These are phyloP conservation scores for Hortaea sp. DNA, from an alignment of 2,329 filamentous ascomycete genomes.

Conservation along the genomic window DNA sequence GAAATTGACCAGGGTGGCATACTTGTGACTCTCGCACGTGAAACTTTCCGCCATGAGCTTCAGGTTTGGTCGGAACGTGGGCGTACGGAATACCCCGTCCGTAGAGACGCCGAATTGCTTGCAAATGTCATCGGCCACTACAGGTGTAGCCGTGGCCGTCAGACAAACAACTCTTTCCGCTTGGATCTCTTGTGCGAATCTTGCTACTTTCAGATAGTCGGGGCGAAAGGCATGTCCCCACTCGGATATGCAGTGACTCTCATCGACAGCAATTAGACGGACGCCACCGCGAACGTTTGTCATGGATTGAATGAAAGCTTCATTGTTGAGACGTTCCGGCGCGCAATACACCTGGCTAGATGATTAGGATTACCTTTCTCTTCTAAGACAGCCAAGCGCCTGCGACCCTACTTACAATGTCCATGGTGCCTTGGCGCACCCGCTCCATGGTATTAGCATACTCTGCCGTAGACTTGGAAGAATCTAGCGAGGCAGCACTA, in stretches of 20 bases:
- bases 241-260: slow-evolving; percentile 96
- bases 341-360: slow-evolving; percentile 57
- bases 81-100: slow-evolving; percentile 50
- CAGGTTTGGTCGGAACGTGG: slow-evolving; percentile 89
- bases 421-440: slow-evolving; percentile 64
- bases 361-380: no score
- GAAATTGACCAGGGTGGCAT: slow-evolving; percentile 38
- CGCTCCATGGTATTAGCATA: slow-evolving; percentile 54
- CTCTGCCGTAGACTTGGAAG: slow-evolving; percentile 56
- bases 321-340: slow-evolving; percentile 62
- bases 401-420: slow-evolving; percentile 48
- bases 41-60: slow-evolving; percentile 42
- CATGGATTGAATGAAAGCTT: slow-evolving; percentile 48
- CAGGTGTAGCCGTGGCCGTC: slow-evolving; percentile 87
- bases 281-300: slow-evolving; percentile 46
- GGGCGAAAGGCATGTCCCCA: slow-evolving; percentile 98
- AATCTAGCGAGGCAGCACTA: slow-evolving; percentile 70
- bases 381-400: no score
- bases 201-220: slow-evolving; percentile 75
- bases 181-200: slow-evolving; percentile 61
- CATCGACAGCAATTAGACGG: slow-evolving; percentile 71
- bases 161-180: slow-evolving; percentile 85
- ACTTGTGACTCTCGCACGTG: slow-evolving; percentile 35
- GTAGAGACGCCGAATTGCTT: slow-evolving; percentile 53
- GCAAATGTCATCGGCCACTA: slow-evolving; percentile 85